Base-by-base conservation (phyloP, 116 monocot genomes). In the Phalaenopsis hybrid region DNA sequence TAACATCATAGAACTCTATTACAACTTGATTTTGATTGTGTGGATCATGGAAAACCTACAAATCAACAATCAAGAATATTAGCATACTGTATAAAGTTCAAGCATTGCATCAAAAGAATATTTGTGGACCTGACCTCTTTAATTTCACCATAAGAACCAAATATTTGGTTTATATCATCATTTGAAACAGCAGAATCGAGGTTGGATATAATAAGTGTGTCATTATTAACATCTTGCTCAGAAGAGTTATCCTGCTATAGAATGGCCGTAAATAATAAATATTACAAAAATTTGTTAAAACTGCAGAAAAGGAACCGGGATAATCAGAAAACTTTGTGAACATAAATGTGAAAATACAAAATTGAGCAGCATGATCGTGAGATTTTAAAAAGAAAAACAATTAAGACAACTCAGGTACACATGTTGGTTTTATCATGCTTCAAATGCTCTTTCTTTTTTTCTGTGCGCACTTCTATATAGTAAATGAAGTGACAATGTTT, bases 141-240 rank as follows among this genome's bases (percentile, higher is more conserved):
- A 50, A 96, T 86, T 80, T 93, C 96, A 20, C 96, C 96, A 88
- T 90, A 93, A 15, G 80, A 83, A 84, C 92, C 86, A 86, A 96
- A 92, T 68, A 88, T 88, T 69, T 87, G 89, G 83, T 48, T 81
- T 15, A 93, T 87, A 75, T 92, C 89, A 78, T 90, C 93, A 83
- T 85, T 90, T 49, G 96, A 87, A 81, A 96, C 81, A 83, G 90
- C 85, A 15, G 90, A 85, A 79, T 96, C 93, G 79, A 89, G 87
- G 76, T 89, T 92, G 79, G 82, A 88, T 31, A 92, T 85, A 58
- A 90, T 87, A 16, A 96, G 85, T 51, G 88, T 90, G 9, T 89
- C 90, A 74, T 93, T 85, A 78, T 96, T 88, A 63, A 81, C 82
- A 84, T 92, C 89, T 74, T 88, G 90, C 17, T 86, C 89, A 21